Evolutionary conservation across 257 asterid species (phyloP).

Genomic region (Mitragyna speciosa): DNA sequence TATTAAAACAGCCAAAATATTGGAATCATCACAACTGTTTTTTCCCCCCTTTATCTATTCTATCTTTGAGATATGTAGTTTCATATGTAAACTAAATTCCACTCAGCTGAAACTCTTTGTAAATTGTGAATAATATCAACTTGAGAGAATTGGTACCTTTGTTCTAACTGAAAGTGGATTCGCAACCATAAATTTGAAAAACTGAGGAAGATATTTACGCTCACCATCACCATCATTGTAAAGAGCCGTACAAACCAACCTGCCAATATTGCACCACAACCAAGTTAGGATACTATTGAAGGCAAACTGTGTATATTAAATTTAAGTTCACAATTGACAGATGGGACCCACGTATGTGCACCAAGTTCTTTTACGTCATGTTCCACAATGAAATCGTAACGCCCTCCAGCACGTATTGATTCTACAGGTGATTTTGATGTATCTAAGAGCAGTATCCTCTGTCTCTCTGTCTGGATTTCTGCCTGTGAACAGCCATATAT

Average conservation of each 20-base stretch:
- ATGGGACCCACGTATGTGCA: conserved; percentile 83
- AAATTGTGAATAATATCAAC: neutral
- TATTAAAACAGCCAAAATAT: neutral
- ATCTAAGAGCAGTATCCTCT: conserved; percentile 86
- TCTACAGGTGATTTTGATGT: conserved; percentile 93
- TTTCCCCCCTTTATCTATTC: too few relatives aligned
- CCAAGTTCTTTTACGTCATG: conserved; percentile 99
- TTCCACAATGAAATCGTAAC: conserved; percentile 97
- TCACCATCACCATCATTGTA: conserved; percentile 83
- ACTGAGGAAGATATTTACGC: conserved; percentile 97
- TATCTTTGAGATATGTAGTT: too few relatives aligned
- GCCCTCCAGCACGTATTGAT: conserved; percentile 93
- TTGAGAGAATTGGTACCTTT: conserved; percentile 49
- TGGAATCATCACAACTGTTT: neutral
- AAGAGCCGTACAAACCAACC: conserved; percentile 97
- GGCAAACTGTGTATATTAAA: conserved; percentile 14
- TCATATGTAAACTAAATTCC: neutral
- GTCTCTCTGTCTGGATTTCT: conserved; percentile 96
- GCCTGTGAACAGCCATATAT: conserved; percentile 49
- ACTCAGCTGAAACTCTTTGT: too few relatives aligned
- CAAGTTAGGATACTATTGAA: neutral
- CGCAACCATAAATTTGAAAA: conserved; percentile 89
- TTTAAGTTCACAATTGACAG: conserved; percentile 18
- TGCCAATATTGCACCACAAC: conserved; percentile 22
- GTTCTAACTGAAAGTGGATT: conserved; percentile 98